Conservation (phyloP, 164 flowering plant genomes). For the Tinospora cordifolia region DNA sequence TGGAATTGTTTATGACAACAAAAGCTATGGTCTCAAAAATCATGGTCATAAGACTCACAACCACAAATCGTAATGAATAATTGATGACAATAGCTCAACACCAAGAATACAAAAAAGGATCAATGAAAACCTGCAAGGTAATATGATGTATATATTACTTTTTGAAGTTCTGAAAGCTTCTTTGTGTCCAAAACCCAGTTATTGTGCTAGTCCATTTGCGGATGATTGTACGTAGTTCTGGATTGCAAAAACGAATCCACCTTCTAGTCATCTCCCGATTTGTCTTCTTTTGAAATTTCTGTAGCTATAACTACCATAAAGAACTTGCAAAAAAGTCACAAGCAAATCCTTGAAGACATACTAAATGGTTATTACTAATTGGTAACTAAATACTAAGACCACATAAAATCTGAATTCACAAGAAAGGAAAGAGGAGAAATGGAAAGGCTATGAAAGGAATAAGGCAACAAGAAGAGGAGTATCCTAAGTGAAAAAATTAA, state of each 20-base stretch:
- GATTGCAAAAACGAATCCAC: slow-evolving; percentile 90
- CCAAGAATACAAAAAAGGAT: not conserved
- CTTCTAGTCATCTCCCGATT: slow-evolving; percentile 96
- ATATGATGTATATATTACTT: slow-evolving; percentile 58
- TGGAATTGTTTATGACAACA: not conserved
- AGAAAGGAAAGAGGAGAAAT: not conserved
- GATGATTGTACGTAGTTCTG: slow-evolving; percentile 57
- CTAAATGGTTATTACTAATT: not conserved
- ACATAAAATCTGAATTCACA: not conserved
- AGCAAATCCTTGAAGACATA: not conserved
- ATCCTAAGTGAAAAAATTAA: not conserved
- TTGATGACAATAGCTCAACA: not conserved
- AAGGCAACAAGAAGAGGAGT: not conserved
- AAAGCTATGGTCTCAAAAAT: no score
- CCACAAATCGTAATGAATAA: not conserved
- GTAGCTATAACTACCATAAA: slow-evolving; percentile 77
- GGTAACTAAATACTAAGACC: not conserved
- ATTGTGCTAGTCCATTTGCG: slow-evolving; percentile 68
- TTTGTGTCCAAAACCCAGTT: slow-evolving; percentile 76
- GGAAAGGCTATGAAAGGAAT: slow-evolving; percentile 2
- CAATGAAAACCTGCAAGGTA: slow-evolving; percentile 6
- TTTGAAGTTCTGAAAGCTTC: slow-evolving; percentile 61
- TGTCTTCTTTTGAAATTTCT: slow-evolving; percentile 91
- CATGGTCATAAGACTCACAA: not conserved
- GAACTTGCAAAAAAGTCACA: slow-evolving; percentile 4